phyloP scores from a whole-genome alignment of 2,329 filamentous ascomycete species.

The Verticillium albo-atrum region DNA sequence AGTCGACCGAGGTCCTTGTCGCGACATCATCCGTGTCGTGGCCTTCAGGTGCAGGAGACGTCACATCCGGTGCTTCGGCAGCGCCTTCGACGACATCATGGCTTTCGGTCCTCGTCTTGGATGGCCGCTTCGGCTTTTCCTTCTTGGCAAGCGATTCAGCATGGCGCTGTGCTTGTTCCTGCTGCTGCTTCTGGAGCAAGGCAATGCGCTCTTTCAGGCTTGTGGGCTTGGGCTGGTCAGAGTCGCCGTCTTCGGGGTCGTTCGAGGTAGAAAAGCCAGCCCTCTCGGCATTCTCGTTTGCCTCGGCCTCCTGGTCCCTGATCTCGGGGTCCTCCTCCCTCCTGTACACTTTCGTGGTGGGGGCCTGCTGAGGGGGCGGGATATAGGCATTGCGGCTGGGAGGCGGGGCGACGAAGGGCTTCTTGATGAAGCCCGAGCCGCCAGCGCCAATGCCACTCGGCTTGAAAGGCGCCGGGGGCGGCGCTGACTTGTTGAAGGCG shows the following conservation, averaged over 20 bases:
- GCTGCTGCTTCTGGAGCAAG: slow-evolving; percentile 85
- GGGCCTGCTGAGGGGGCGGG: slow-evolving; percentile 66
- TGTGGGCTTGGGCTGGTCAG: slow-evolving; percentile 85
- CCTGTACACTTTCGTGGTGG: slow-evolving; percentile 71
- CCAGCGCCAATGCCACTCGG: slow-evolving; percentile 59
- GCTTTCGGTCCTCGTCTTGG: slow-evolving; percentile 61
- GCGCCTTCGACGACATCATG: slow-evolving; percentile 28
- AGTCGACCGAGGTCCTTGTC: slow-evolving; percentile 45
- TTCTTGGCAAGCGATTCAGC: slow-evolving; percentile 75
- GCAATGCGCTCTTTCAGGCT: slow-evolving; percentile 95
- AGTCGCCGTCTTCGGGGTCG: slow-evolving; percentile 51
- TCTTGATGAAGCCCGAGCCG: slow-evolving; percentile 77
- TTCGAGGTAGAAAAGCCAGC: slow-evolving; percentile 52
- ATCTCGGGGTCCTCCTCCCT: slow-evolving; percentile 82
- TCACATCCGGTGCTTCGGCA: slow-evolving; percentile 7
- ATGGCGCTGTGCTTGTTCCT: slow-evolving; percentile 80
- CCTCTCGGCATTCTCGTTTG: slow-evolving; percentile 61
- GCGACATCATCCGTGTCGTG: not conserved
- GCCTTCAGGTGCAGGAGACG: not conserved
- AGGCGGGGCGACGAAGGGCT: slow-evolving; percentile 92
- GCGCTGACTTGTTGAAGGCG: slow-evolving; percentile 88
- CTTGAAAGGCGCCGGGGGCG: slow-evolving; percentile 87
- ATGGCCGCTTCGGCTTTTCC: slow-evolving; percentile 77
- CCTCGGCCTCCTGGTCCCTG: slow-evolving; percentile 61
- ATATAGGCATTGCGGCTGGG: slow-evolving; percentile 90